Evolutionary conservation across 1,284 basidiomycete species (phyloP), one percentile per base, ranked within the genome.

Genomic region (Ganoderma sinense): DNA sequence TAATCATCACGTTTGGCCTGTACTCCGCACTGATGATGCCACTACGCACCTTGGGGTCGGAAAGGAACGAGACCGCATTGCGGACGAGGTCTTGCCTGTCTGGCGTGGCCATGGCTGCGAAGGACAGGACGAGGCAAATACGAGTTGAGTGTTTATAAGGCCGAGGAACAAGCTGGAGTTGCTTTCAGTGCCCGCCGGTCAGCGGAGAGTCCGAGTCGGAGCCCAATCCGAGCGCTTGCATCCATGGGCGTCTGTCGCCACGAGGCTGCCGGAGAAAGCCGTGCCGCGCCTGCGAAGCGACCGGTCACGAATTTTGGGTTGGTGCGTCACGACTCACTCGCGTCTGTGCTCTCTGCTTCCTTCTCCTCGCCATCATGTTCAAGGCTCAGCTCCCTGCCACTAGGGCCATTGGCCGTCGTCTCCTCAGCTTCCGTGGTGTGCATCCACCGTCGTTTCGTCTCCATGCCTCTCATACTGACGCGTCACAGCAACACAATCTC

Each of bases 11-110:
- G 55, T 73, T 36, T 69, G 61, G 20, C 20, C 26, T 41, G 2
- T 26, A 18, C 10, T 18, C 1, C 0, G 29, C 4, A 33, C 56
- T 31, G 3, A 7, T 2, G 10, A 31, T 6, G 16, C 18, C 39
- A 16, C 5, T 13, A 80, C 80, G 65, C 75, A 90, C 94, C 81
- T 91, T 91, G 65, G 91, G 88, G 79, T 97, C 95, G 43, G 86
- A 84, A 61, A 97, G 87, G 80, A 97, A 97, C 0, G 87, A 83
- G 69, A 97, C 88, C 0, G 95, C 95, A 84, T 93, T 95, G 66
- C 86, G 88, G 68, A 97, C 78, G 73, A 95, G 87, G 68, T 95
- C 92, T 75, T 88, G 87, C 78, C 93, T 86, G 75, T 90, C 88
- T 73, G 86, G 81, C 66, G 85, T 78, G 64, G 85, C 80, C 85